Evolutionary conservation across 2,329 filamentous ascomycete species (phyloP), one percentile per base, ranked within the genome.

Genomic region (Neurospora crassa): DNA sequence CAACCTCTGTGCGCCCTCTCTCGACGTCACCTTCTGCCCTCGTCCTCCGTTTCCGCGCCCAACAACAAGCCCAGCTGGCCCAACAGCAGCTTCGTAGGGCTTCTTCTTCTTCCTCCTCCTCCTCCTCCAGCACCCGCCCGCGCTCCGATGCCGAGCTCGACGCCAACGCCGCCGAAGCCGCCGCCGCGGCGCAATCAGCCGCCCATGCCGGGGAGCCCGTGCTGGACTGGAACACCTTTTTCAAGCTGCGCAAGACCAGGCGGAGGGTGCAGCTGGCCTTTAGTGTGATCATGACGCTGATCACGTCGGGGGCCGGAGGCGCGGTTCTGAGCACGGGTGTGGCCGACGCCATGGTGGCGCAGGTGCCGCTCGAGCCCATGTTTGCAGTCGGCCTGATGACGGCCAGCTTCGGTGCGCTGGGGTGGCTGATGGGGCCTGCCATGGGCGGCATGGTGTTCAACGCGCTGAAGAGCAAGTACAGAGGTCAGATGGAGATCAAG

Each of bases 141-240:
- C 72, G 63, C 69, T 71, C 59, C 68, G 75, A 75, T 67, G 70
- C 74, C 47, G 73, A 71, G 29, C 70, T 71, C 43, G 75, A 76
- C 68, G 75, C 76, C 63, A 70, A 72, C 20, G 72, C 76, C 5
- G 74, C 79, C 18, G 73, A 77, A 18, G 69, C 75, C 29, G 70
- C 78, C 47, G 75, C 78, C 24, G 73, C 76, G 3, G 68, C 77
- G 5, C 70, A 79, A 40, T 71, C 75, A 16, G 74, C 80, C 12
- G 72, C 81, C 20, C 73, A 78, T 69, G 76, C 78, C 41, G 76
- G 79, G 70, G 74, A 77, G 71, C 76, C 80, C 43, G 78, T 81
- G n/a, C 88, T 94, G 59, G 88, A 93, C 82, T 98, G 95, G 95
- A 91, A 97, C 83, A 90, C 89, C 69, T 98, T 97, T 85, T 97